phyloP scores from a whole-genome alignment of 768 basidiomycete genomes.

The Calocybe gangraenosa region DNA sequence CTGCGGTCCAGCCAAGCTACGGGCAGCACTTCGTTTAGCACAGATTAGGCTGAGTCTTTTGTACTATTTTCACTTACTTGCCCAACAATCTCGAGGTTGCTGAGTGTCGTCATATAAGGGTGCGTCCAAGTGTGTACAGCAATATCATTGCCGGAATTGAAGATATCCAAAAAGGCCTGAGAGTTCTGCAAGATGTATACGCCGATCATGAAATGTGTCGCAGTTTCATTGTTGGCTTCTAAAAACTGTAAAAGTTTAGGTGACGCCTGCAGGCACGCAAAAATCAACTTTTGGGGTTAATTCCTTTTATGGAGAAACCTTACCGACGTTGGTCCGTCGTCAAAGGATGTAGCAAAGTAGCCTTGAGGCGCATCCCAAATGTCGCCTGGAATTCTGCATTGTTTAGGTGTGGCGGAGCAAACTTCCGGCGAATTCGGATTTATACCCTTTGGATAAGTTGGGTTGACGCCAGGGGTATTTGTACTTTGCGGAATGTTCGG shows the following conservation, averaged over 20 bases:
- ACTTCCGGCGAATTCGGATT: constrained; percentile 46
- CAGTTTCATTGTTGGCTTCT: constrained; percentile 54
- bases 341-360: constrained; percentile 63
- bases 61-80: constrained; percentile 47
- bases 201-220: constrained; percentile 91
- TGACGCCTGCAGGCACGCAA: constrained; percentile 31
- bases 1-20: constrained; percentile 75
- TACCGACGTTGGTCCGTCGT: constrained; percentile 70
- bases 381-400: constrained; percentile 54
- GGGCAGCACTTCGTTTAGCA: constrained; percentile 1
- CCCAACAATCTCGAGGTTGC: constrained; percentile 63
- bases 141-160: constrained; percentile 41
- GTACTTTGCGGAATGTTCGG: constrained; percentile 60
- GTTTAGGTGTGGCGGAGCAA: constrained; percentile 73
- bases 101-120: constrained; percentile 76
- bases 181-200: constrained; percentile 63
- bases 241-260: constrained; percentile 62
- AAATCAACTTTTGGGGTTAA: not conserved
- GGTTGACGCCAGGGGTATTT: constrained; percentile 30
- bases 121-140: constrained; percentile 68
- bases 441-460: constrained; percentile 40
- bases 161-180: constrained; percentile 49
- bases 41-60: constrained; percentile 2
- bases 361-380: constrained; percentile 77
- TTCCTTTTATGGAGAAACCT: constrained; percentile 9